A percentile compares a stretch with the other conserved stretches of the same genome.
These are phyloP conservation scores for Bifiguratus adelaidae DNA, from an alignment of 192 early-diverging fungal species.

Conservation along the genomic window DNA sequence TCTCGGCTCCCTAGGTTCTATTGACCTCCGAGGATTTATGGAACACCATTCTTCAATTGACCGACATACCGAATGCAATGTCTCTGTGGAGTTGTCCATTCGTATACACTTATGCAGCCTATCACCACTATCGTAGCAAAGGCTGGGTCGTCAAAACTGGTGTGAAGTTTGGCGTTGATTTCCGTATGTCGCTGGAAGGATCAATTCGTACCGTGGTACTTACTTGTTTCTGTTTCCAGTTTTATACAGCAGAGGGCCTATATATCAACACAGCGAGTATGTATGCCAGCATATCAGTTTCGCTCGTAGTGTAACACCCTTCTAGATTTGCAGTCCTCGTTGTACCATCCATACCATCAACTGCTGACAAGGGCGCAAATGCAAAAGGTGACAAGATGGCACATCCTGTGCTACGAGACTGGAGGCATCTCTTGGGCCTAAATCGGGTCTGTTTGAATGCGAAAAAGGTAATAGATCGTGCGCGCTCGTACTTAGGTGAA, in stretches of 20 bases:
- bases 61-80: too few species aligned
- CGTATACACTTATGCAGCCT: constrained; percentile 58
- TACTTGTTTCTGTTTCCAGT: constrained; percentile 14
- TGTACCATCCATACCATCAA: not conserved
- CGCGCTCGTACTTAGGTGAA: too few species aligned
- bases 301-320: constrained; percentile 1
- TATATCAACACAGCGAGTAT: constrained; percentile 45
- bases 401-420: constrained; percentile 11
- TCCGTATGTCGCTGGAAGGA: constrained; percentile 23
- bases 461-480: constrained; percentile 52
- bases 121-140: constrained; percentile 69
- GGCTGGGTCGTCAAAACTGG: constrained; percentile 82
- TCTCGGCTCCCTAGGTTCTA: too few species aligned
- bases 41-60: constrained; percentile 10
- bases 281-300: constrained; percentile 1
- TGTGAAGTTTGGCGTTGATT: constrained; percentile 78
- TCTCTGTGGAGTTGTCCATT: too few species aligned
- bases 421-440: constrained; percentile 36
- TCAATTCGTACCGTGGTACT: not conserved
- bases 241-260: constrained; percentile 43
- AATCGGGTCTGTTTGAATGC: constrained; percentile 44
- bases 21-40: constrained; percentile 20
- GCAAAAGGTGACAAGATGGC: not conserved
- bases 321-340: constrained; percentile 8
- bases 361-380: not conserved